Conservation (phyloP, 306 rosid species). For the Rosa multiflora region DNA sequence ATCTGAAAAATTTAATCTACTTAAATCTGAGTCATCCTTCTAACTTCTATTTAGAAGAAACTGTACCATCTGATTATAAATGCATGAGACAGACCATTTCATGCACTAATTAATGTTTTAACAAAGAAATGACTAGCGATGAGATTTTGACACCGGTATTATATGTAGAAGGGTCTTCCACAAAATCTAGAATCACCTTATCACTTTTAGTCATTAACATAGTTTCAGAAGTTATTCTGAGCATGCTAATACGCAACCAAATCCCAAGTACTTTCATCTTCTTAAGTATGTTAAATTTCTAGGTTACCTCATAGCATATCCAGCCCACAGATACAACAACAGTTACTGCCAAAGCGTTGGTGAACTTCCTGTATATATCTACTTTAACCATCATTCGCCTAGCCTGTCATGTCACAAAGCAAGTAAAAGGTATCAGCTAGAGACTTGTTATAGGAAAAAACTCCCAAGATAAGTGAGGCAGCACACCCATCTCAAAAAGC, state of each 20-base stretch:
- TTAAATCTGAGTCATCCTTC: neutral
- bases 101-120: neutral
- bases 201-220: neutral
- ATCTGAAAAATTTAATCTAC: neutral
- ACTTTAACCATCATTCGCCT: constrained; percentile 86
- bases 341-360: constrained; percentile 89
- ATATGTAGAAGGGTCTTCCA: neutral
- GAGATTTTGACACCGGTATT: neutral
- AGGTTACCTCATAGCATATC: constrained; percentile 92
- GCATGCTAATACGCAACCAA: constrained; percentile 2
- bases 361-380: constrained; percentile 90
- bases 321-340: constrained; percentile 93
- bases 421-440: constrained; percentile 20
- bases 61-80: neutral
- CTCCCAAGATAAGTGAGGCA: neutral
- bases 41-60: neutral
- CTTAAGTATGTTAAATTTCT: constrained; percentile 6
- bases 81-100: neutral
- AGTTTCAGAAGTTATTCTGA: neutral
- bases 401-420: constrained; percentile 57
- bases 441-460: neutral
- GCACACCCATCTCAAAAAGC: neutral
- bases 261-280: neutral
- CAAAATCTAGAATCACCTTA: neutral
- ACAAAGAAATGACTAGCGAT: neutral